Base-by-base conservation (phyloP, 2,329 filamentous ascomycete genomes). In the Colletotrichum somersetense region DNA sequence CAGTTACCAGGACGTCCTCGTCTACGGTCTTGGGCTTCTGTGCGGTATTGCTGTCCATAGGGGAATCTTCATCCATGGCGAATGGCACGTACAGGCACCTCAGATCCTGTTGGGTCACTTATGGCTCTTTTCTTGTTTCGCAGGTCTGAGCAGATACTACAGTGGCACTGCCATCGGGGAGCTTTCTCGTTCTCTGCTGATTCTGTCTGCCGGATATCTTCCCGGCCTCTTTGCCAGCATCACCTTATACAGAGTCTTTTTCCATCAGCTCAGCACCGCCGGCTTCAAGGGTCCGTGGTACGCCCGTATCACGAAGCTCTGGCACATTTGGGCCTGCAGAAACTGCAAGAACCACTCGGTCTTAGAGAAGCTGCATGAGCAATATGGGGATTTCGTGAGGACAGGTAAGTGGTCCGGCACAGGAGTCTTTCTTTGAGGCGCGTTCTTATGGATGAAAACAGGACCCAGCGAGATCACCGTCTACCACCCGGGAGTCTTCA, bases 271-370 rank as follows among this genome's bases (percentile, higher is more conserved):
- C 14, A 77, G 75, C n/a, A 64, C 78, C 16, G 68, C 72, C 46
- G 73, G 74, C 73, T 83, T 84, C 50, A 78, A 78, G 1, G 83
- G 83, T 0, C 83, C 83, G 1, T 78, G 79, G 57, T 75, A 75
- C 12, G 80, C 80, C 26, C 77, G 79, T 3, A 71, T 82, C 23
- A 79, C 78, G 20, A 84, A 84, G 62, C 75, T 83, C 3, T 83
- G 82, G 76, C 78, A 80, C 44, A 71, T 82, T 5, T 78, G 74
- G 75, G 69, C 59, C 53, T 72, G 20, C 72, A 75, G 61, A 76
- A 76, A 72, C 53, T 76, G 74, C 16, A 74, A 67, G 42, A 78
- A 78, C 46, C 74, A 77, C 33, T 44, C 72, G 16, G 66, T 77
- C 3, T 58, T 78, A 38, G 71, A 76, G 18, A n/a, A 62, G 10